Evolutionary conservation across 352 stramenopile species (phyloP).

Genomic region (Phytophthora pini): DNA sequence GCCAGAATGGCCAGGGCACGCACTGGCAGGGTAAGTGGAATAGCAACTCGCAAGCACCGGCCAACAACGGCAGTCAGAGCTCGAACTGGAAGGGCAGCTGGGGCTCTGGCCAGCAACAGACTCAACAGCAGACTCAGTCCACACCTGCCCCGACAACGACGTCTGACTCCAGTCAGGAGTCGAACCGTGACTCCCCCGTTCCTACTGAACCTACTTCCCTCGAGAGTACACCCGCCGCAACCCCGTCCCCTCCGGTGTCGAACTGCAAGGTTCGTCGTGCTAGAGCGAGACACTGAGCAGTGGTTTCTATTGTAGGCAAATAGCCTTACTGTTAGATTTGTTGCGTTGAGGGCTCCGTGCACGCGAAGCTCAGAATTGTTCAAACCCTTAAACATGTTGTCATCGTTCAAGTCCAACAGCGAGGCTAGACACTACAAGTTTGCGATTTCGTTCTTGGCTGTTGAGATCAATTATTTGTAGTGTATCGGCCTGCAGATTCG

Average conservation of each 20-base stretch:
- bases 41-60: not conserved
- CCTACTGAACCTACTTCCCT: constrained; percentile 14
- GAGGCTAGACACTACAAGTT: constrained; percentile 12
- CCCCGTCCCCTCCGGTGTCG: constrained; percentile 15
- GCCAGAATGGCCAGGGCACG: constrained; percentile 7
- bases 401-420: constrained; percentile 25
- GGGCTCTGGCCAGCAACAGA: not conserved
- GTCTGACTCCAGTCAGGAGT: constrained; percentile 17
- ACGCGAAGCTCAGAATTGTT: constrained; percentile 28
- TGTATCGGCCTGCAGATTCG: no score
- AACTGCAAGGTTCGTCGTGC: constrained; percentile 31
- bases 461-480: no score
- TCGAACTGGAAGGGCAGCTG: constrained; percentile 10
- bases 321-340: constrained; percentile 38
- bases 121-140: constrained; percentile 10
- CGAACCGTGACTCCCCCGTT: constrained; percentile 15
- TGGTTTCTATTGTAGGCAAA: constrained; percentile 19
- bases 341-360: constrained; percentile 27
- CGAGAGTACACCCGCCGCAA: constrained; percentile 6
- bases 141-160: constrained; percentile 13
- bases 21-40: constrained; percentile 19
- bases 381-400: constrained; percentile 31
- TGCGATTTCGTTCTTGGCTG: not conserved
- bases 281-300: constrained; percentile 20
- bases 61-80: constrained; percentile 12